Base-by-base conservation (phyloP, 495 filamentous ascomycete genomes). In the Xylaria castorea region DNA sequence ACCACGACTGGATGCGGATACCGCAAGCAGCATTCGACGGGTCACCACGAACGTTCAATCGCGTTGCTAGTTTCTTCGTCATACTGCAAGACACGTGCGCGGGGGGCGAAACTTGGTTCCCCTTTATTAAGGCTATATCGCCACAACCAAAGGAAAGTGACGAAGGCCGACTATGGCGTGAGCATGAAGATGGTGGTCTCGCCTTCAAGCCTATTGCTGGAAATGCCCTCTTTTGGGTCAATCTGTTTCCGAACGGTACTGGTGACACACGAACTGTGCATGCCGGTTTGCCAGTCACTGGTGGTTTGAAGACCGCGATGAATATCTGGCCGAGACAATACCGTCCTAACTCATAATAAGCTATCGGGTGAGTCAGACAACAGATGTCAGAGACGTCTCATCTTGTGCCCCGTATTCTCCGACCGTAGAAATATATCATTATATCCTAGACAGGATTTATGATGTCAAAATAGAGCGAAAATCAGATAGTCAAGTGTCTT, bases 211-310 rank as follows among this genome's bases (percentile, higher is more conserved):
- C 87, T 0, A 80, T 88, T 16, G 77, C 81, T 0, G 81, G 85
- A 7, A 88, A 88, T 74, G 86, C 85, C 32, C 71, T 89, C 36
- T 89, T 88, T 72, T 89, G 86, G 86, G 75, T 84, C 71, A 88
- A 89, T 75, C 75, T 88, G 34, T 78, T 83, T 70, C 71, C 76
- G 3, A 85, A 87, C 67, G 82, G 83, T 14, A 83, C 82, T 5
- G 87, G 86, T 1, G 83, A 87, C 73, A 53, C 71, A 60, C 80
- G 84, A 57, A 87, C 84, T 6, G 75, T 82, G 57, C 87, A 88
- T 73, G 86, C 86, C 3, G 86, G 86, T 1, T 74, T 88, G 50
- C 85, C 86, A 1, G 74, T 89, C n/a, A 80, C 74, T 57, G 79
- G 74, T 5, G 87, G 86, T 3, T 66, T 76, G 63, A 89, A 88